Conservation (phyloP, 306 rosid species). For the Gastrolobium villosum region DNA sequence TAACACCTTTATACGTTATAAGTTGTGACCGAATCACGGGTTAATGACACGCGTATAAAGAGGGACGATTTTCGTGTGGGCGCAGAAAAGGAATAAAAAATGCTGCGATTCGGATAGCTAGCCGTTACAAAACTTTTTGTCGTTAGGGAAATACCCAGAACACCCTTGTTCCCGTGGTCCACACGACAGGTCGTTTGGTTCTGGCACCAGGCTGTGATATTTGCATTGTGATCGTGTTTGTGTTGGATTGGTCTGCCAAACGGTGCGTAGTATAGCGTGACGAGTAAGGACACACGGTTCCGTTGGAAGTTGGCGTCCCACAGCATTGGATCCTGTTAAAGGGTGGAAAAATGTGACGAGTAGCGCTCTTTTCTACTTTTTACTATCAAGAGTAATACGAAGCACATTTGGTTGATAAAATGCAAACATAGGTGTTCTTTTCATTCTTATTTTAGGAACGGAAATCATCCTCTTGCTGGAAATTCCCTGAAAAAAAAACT, state of each 20-base stretch:
- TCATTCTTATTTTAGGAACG: no score
- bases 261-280: neutral
- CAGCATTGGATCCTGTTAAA: slow-evolving; percentile 1
- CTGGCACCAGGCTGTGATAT: slow-evolving; percentile 44
- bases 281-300: slow-evolving; percentile 24
- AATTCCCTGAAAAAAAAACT: no score
- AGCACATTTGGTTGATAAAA: no score
- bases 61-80: neutral
- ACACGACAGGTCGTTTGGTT: slow-evolving; percentile 39
- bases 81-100: slow-evolving; percentile 17
- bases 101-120: slow-evolving; percentile 3
- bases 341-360: no score
- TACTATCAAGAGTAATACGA: no score
- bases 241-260: slow-evolving; percentile 37
- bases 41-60: slow-evolving; percentile 9
- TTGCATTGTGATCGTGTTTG: neutral
- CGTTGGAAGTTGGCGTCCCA: slow-evolving; percentile 6
- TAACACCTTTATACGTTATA: neutral
- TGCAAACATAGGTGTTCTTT: no score
- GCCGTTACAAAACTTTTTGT: slow-evolving; percentile 48
- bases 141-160: neutral
- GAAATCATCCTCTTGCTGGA: no score
- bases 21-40: slow-evolving; percentile 19
- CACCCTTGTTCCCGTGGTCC: slow-evolving; percentile 35
- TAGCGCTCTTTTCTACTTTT: no score